Conservation (phyloP, 2,329 filamentous ascomycete genomes). For the Sporothrix brunneoviolacea region DNA sequence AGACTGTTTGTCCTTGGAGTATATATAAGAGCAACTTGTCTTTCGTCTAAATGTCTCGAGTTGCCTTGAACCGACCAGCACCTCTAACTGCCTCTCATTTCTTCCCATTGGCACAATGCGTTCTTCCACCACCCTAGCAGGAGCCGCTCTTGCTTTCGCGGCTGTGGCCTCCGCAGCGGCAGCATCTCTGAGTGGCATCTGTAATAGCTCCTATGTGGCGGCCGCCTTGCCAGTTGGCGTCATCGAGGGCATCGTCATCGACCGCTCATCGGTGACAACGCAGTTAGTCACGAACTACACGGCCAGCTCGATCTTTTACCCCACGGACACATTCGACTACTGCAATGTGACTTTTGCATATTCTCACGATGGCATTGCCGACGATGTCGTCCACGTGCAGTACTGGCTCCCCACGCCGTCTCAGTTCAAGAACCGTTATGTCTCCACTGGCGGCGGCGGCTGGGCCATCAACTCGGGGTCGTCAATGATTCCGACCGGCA, state of each 20-base stretch:
- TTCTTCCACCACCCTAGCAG: too few species aligned
- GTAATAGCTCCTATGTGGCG: background rate
- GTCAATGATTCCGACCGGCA: slow-evolving; percentile 24
- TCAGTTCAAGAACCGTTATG: slow-evolving; percentile 38
- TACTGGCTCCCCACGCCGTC: slow-evolving; percentile 30
- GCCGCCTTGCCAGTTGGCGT: background rate
- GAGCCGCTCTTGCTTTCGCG: too few species aligned
- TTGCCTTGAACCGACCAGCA: too few species aligned
- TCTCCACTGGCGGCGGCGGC: slow-evolving; percentile 39
- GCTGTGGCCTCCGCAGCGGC: too few species aligned
- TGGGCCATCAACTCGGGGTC: slow-evolving; percentile 23
- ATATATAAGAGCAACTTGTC: too few species aligned
- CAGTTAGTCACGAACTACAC: slow-evolving; percentile 1
- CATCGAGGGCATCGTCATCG: background rate
- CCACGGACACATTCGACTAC: slow-evolving; percentile 25
- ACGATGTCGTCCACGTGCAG: slow-evolving; percentile 26
- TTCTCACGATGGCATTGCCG: slow-evolving; percentile 26
- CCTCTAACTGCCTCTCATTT: too few species aligned
- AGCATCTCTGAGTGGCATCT: slow-evolving; percentile 20
- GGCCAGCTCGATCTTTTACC: background rate
- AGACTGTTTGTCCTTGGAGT: too few species aligned
- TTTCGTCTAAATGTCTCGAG: too few species aligned
- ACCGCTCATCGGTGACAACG: background rate
- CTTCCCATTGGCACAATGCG: too few species aligned
- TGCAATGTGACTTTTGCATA: slow-evolving; percentile 34